phyloP scores from a whole-genome alignment of 768 basidiomycete species.

The Boletus edulis region DNA sequence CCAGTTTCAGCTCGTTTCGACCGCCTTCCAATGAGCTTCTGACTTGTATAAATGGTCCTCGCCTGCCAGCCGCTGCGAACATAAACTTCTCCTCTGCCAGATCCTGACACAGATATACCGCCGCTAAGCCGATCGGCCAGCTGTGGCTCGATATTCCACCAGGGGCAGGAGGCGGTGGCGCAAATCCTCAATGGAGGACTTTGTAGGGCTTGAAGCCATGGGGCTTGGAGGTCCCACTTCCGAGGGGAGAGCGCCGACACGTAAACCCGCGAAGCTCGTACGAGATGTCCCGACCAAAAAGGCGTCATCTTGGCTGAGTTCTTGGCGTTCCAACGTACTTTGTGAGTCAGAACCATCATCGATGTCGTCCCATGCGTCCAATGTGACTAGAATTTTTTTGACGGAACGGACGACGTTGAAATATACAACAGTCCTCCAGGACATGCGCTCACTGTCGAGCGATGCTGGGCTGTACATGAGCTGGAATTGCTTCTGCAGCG shows the following conservation, averaged over 20 bases:
- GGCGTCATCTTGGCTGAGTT: constrained; percentile 26
- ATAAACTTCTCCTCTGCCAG: constrained; percentile 72
- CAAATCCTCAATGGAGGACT: constrained; percentile 46
- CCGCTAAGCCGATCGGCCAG: constrained; percentile 74
- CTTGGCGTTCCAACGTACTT: constrained; percentile 32
- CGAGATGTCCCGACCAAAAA: constrained; percentile 14
- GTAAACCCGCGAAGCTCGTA: constrained; percentile 8
- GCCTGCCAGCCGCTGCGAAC: constrained; percentile 84
- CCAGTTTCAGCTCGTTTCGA: constrained; percentile 25
- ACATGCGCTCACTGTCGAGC: constrained; percentile 64
- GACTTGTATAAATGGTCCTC: constrained; percentile 55
- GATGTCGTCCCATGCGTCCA: constrained; percentile 61
- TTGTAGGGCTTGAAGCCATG: constrained; percentile 17
- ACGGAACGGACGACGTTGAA: constrained; percentile 74
- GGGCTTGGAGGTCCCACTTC: constrained; percentile 13
- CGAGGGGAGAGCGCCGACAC: constrained; percentile 6
- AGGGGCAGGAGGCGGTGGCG: constrained; percentile 60
- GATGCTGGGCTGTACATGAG: constrained; percentile 76
- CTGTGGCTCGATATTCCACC: constrained; percentile 53
- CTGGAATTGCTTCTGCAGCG: constrained; percentile 77
- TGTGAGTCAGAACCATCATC: constrained; percentile 49
- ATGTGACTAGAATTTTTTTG: constrained; percentile 61
- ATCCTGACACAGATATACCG: constrained; percentile 67
- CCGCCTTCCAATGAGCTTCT: constrained; percentile 29
- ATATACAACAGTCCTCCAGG: constrained; percentile 73